These are phyloP conservation scores for Pleoardoris graminearum DNA, from an alignment of 2,329 filamentous ascomycete genomes.

Conservation along the genomic window DNA sequence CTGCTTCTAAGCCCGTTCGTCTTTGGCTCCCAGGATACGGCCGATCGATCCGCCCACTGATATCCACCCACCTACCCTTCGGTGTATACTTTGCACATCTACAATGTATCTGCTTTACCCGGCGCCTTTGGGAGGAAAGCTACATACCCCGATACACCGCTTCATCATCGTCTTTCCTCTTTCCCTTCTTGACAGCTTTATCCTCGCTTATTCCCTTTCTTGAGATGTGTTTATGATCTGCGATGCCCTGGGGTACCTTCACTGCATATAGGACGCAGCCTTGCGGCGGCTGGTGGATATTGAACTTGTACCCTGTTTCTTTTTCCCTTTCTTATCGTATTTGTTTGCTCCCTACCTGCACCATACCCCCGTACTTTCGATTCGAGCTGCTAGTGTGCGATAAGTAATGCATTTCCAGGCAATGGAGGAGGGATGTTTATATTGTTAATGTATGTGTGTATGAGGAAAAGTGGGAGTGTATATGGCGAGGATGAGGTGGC, in stretches of 20 bases:
- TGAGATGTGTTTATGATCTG: slow-evolving; percentile 26
- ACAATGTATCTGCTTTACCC: slow-evolving; percentile 17
- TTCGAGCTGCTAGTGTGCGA: not conserved
- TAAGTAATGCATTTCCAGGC: slow-evolving; percentile 5
- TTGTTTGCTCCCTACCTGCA: not conserved
- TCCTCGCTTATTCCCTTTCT: slow-evolving; percentile 15
- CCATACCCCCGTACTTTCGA: slow-evolving; percentile 7
- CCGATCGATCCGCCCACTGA: not conserved
- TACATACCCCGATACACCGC: slow-evolving; percentile 30
- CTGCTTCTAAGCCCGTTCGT: slow-evolving; percentile 72
- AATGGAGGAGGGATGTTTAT: not conserved
- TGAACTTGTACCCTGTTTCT: not conserved
- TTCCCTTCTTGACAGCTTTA: slow-evolving; percentile 11
- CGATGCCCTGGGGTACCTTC: slow-evolving; percentile 7
- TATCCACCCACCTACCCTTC: slow-evolving; percentile 9
- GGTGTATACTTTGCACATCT: slow-evolving; percentile 19
- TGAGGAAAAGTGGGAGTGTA: not conserved
- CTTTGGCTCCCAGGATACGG: not conserved
- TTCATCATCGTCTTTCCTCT: slow-evolving; percentile 3
- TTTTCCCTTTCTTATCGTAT: not conserved
- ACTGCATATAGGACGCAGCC: slow-evolving; percentile 10
- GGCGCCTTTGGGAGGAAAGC: slow-evolving; percentile 19
- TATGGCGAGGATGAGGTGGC: not conserved
- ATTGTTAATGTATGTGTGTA: slow-evolving; percentile 1
- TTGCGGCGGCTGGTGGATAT: not conserved